These are phyloP conservation scores for Cicer cuneatum DNA, from an alignment of 306 rosid species.

Conservation along the genomic window DNA sequence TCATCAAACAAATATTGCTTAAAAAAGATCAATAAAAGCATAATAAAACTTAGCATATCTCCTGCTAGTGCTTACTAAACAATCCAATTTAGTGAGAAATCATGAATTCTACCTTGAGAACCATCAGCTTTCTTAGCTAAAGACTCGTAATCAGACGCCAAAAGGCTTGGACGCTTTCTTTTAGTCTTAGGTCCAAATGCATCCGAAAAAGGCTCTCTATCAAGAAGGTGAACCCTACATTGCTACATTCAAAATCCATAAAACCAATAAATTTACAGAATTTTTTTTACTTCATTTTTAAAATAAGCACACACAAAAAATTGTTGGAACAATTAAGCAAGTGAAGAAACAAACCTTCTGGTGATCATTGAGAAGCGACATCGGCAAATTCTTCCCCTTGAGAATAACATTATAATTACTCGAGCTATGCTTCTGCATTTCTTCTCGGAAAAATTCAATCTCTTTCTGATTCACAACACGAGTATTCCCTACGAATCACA, in stretches of 20 bases:
- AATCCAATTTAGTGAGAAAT: constrained; percentile 12
- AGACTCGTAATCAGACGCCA: constrained; percentile 87
- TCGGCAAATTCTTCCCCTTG: constrained; percentile 71
- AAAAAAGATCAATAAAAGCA: neutral
- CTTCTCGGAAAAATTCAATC: constrained; percentile 82
- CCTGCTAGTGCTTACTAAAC: neutral
- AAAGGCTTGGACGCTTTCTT: constrained; percentile 81
- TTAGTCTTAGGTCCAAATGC: constrained; percentile 88
- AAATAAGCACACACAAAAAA: constrained; percentile 50
- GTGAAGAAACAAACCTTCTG: constrained; percentile 67
- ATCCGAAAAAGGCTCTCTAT: constrained; percentile 83
- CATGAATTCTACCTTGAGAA: constrained; percentile 67
- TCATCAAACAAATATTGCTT: neutral
- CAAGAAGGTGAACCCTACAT: constrained; percentile 92
- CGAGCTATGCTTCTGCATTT: constrained; percentile 67
- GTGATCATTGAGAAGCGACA: constrained; percentile 81
- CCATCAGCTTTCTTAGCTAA: constrained; percentile 80
- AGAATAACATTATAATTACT: constrained; percentile 75
- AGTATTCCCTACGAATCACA: constrained; percentile 65
- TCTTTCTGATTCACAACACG: constrained; percentile 85
- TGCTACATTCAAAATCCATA: constrained; percentile 63
- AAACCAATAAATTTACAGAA: constrained; percentile 1
- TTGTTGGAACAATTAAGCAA: constrained; percentile 7
- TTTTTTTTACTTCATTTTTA: neutral
- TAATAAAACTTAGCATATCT: neutral